Evolutionary conservation across 2,329 filamentous ascomycete species (phyloP).

Genomic region (Diplodia seriata): DNA sequence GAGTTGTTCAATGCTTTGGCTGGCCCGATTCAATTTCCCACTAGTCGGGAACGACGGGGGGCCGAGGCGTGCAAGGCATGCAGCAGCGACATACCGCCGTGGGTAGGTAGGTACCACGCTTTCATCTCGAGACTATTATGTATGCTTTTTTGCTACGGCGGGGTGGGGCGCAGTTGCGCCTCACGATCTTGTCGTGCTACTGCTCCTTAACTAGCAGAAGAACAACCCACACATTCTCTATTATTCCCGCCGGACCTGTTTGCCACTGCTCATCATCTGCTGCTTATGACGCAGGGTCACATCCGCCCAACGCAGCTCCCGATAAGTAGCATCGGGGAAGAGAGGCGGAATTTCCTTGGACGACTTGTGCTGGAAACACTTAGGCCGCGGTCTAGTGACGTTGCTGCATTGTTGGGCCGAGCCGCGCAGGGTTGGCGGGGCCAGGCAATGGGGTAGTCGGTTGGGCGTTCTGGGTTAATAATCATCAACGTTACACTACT

Average conservation of each 20-base stretch:
- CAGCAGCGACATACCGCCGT: background rate
- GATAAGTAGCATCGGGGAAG: background rate
- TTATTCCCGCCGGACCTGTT: background rate
- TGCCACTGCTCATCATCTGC: background rate
- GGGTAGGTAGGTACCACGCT: too few species aligned
- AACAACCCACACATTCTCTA: background rate
- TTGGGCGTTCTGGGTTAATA: background rate
- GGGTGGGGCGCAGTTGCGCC: background rate
- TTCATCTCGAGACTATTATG: too few species aligned
- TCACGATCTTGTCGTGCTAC: too few species aligned
- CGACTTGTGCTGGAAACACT: background rate
- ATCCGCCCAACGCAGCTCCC: background rate
- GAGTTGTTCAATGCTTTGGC: background rate
- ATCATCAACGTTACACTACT: background rate
- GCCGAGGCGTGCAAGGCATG: conserved; percentile 1
- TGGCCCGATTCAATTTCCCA: background rate
- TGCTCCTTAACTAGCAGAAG: too few species aligned
- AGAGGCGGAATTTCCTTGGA: background rate
- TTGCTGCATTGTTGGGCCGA: background rate
- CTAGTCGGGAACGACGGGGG: background rate
- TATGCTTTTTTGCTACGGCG: too few species aligned
- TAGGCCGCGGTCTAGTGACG: background rate
- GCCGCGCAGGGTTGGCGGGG: background rate
- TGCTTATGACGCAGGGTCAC: background rate
- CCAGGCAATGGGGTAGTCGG: background rate